Evolutionary conservation across 1,139 yeast species (phyloP).

Genomic region (Waltiozyma sp.): DNA sequence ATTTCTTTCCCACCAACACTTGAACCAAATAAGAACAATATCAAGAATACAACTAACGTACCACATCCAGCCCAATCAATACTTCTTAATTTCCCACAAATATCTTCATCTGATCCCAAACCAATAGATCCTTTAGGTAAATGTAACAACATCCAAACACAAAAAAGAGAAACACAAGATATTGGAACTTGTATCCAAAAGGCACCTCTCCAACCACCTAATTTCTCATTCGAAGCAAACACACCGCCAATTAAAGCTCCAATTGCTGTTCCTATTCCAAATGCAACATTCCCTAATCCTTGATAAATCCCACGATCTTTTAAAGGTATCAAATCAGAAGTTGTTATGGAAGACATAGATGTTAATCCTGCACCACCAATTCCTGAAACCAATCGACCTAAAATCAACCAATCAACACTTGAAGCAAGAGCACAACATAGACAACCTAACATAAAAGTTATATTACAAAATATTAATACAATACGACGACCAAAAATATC

Average conservation of each 20-base stretch:
- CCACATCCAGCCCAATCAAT: slow-evolving; percentile 69
- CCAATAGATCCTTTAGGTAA: slow-evolving; percentile 31
- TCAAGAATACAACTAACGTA: slow-evolving; percentile 43
- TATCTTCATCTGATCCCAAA: slow-evolving; percentile 17
- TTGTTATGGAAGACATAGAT: slow-evolving; percentile 41
- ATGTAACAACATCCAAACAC: slow-evolving; percentile 24
- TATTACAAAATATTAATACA: slow-evolving; percentile 33
- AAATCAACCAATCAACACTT: slow-evolving; percentile 33
- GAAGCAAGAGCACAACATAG: slow-evolving; percentile 33
- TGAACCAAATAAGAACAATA: slow-evolving; percentile 48
- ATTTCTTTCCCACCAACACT: slow-evolving; percentile 56
- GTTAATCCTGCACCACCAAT: slow-evolving; percentile 58
- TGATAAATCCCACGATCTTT: slow-evolving; percentile 50
- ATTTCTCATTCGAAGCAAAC: slow-evolving; percentile 29
- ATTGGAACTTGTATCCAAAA: slow-evolving; percentile 57
- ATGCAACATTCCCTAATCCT: slow-evolving; percentile 53
- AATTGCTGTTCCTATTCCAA: slow-evolving; percentile 58
- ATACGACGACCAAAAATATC: slow-evolving; percentile 69
- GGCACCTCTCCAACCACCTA: slow-evolving; percentile 66
- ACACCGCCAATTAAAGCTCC: slow-evolving; percentile 69
- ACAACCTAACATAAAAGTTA: slow-evolving; percentile 39
- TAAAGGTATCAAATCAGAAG: slow-evolving; percentile 47
- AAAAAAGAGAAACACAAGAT: slow-evolving; percentile 36
- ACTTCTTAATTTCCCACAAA: slow-evolving; percentile 35
- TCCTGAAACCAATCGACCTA: slow-evolving; percentile 53